These are phyloP conservation scores for Pleurotus giganteus DNA, from an alignment of 768 basidiomycete genomes.

Conservation along the genomic window DNA sequence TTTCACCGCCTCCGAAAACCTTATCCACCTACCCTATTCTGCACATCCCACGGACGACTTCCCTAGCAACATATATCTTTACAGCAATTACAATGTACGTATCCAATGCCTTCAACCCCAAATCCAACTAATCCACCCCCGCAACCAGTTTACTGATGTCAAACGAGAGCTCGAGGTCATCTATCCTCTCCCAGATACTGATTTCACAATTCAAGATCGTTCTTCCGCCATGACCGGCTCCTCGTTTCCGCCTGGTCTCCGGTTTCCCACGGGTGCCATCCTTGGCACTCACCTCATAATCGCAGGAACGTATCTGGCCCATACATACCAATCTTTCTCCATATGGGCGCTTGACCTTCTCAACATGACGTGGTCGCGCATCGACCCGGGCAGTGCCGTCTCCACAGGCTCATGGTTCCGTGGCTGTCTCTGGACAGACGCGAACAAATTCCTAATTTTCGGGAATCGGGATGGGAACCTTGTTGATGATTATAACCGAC, in stretches of 20 bases:
- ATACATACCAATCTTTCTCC: conserved; percentile 91
- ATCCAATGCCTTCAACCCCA: conserved; percentile 1
- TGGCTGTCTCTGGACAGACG: conserved; percentile 81
- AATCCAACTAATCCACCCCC: conserved; percentile 13
- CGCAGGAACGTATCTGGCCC: conserved; percentile 93
- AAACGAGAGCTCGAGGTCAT: conserved; percentile 94
- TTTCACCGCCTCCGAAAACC: conserved; percentile 54
- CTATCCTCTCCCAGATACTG: conserved; percentile 71
- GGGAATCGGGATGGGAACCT: conserved; percentile 87
- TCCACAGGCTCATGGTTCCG: conserved; percentile 93
- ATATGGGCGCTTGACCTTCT: conserved; percentile 93
- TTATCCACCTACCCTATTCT: conserved; percentile 78
- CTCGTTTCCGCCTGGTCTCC: conserved; percentile 88
- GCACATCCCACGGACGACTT: conserved; percentile 66
- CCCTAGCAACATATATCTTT: conserved; percentile 86
- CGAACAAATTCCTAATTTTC: conserved; percentile 86
- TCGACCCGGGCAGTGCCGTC: conserved; percentile 86
- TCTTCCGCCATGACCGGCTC: conserved; percentile 79
- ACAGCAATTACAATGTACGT: conserved; percentile 94
- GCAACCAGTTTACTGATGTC: conserved; percentile 82
- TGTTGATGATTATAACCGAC: conserved; percentile 90
- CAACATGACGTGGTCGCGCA: conserved; percentile 81
- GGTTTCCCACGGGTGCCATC: conserved; percentile 94
- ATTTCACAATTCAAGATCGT: conserved; percentile 78
- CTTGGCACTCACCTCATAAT: conserved; percentile 90